Percentiles rank a stretch among this genome's conserved stretches.
Conservation (phyloP, 805 yeast genomes). For the Schwanniomyces yamadae region DNA sequence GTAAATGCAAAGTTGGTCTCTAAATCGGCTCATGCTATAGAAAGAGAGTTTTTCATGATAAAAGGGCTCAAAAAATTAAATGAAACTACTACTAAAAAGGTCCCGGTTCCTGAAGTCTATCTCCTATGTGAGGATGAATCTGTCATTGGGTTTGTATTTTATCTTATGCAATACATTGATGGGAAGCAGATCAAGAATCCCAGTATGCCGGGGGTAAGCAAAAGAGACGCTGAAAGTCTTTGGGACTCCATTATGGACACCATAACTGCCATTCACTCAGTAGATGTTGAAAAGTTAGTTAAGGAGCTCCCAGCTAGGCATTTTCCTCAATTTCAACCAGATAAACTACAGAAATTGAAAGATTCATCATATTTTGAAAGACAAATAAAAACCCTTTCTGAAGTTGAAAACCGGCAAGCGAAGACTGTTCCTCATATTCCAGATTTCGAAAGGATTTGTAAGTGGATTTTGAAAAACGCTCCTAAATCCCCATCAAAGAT, state of each 20-base stretch:
- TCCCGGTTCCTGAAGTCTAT: slow-evolving; percentile 56
- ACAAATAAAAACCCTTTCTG: slow-evolving; percentile 48
- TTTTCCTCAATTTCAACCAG: slow-evolving; percentile 41
- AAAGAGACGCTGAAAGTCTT: slow-evolving; percentile 21
- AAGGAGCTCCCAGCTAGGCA: slow-evolving; percentile 43
- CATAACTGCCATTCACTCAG: slow-evolving; percentile 47
- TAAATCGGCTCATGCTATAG: slow-evolving; percentile 61
- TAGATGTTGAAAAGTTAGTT: slow-evolving; percentile 44
- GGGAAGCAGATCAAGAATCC: slow-evolving; percentile 60
- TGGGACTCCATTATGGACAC: slow-evolving; percentile 53
- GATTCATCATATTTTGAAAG: slow-evolving; percentile 47
- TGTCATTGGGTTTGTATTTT: slow-evolving; percentile 54
- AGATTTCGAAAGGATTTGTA: slow-evolving; percentile 38
- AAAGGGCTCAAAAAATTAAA: slow-evolving; percentile 34
- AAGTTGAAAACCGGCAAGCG: slow-evolving; percentile 39
- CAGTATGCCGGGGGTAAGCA: slow-evolving; percentile 36
- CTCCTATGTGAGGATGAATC: slow-evolving; percentile 57
- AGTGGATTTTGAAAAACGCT: slow-evolving; percentile 41
- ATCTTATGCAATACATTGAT: slow-evolving; percentile 57
- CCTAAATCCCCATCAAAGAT: slow-evolving; percentile 49
- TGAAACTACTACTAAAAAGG: slow-evolving; percentile 23
- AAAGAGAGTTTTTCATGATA: slow-evolving; percentile 55
- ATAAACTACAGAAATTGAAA: slow-evolving; percentile 10
- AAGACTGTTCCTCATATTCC: slow-evolving; percentile 49
- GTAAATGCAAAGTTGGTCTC: slow-evolving; percentile 49